A percentile compares a stretch with the other conserved stretches of the same genome.
phyloP scores from a whole-genome alignment of 2,329 filamentous ascomycete species.

The Alternaria tenuissima region DNA sequence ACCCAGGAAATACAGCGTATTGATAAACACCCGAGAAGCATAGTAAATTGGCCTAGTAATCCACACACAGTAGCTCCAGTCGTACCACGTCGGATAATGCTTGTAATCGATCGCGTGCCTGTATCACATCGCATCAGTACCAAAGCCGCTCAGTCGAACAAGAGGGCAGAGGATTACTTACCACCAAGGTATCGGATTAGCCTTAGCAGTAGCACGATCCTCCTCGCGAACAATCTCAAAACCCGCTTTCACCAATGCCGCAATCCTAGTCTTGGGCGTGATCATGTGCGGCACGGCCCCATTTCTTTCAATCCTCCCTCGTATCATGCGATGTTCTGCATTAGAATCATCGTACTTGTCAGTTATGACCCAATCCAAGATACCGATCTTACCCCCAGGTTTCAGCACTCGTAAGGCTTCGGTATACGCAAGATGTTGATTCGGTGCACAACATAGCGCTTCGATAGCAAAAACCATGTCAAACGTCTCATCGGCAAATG shows the following conservation, averaged over 20 bases:
- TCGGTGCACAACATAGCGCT: background rate
- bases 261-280: background rate
- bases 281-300: background rate
- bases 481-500: background rate
- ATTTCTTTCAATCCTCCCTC: background rate
- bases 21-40: background rate
- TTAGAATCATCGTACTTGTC: background rate
- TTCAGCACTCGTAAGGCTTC: background rate
- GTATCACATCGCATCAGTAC: background rate
- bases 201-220: background rate
- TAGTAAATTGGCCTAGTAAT: background rate
- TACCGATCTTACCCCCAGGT: background rate
- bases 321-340: background rate
- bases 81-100: constrained; percentile 1
- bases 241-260: background rate
- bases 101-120: constrained; percentile 1
- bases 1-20: background rate
- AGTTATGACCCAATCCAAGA: background rate
- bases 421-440: background rate
- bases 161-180: background rate
- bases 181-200: background rate
- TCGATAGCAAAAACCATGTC: background rate
- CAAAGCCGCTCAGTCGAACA: background rate
- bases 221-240: background rate
- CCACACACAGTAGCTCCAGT: background rate